Conservation (phyloP, 257 asterid genomes). For the Ajuga chamaepitys region DNA sequence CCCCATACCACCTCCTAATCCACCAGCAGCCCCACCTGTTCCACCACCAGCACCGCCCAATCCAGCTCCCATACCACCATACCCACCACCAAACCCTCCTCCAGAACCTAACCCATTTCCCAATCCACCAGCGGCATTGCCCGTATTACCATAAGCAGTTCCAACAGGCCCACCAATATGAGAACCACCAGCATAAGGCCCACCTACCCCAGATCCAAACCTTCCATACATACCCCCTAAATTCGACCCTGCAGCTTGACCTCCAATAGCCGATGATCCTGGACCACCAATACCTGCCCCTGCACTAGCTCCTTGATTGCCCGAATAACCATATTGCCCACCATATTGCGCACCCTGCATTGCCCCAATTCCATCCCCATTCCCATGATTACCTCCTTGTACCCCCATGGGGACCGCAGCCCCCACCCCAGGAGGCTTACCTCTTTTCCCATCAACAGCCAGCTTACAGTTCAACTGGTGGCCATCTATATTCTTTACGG, state of each 20-base stretch:
- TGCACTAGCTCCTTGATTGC: constrained; percentile 29
- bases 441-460: constrained; percentile 71
- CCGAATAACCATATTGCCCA: constrained; percentile 37
- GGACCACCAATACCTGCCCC: constrained; percentile 41
- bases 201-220: constrained; percentile 37
- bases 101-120: constrained; percentile 22
- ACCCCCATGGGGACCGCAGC: constrained; percentile 30
- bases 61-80: constrained; percentile 22
- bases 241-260: constrained; percentile 38
- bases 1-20: constrained; percentile 22
- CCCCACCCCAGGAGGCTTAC: constrained; percentile 39
- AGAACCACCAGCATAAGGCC: constrained; percentile 45
- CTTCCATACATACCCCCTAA: constrained; percentile 42
- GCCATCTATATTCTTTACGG: constrained; percentile 66
- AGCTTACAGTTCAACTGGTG: constrained; percentile 67
- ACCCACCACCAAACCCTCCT: constrained; percentile 24
- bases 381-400: constrained; percentile 36
- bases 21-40: constrained; percentile 22
- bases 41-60: constrained; percentile 22
- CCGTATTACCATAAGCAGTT: constrained; percentile 40
- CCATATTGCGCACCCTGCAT: constrained; percentile 41
- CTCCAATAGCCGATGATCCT: constrained; percentile 34
- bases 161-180: constrained; percentile 47
- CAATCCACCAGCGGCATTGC: constrained; percentile 20
- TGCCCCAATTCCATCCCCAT: constrained; percentile 40